Conservation (phyloP, 2,329 filamentous ascomycete species). For the Xylariaceae sp. region DNA sequence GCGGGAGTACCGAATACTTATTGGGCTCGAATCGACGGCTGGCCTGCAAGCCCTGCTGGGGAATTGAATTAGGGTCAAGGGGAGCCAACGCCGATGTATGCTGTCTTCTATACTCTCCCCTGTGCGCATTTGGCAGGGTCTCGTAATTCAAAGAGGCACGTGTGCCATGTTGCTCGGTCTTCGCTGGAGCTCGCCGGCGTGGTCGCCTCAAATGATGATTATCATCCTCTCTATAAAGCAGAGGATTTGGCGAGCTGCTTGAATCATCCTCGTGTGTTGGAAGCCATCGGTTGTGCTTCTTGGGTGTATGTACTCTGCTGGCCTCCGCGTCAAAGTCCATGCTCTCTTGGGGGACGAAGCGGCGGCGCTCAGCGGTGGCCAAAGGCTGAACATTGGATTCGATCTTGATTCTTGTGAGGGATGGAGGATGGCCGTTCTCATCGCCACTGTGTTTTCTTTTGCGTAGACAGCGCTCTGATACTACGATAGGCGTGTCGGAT, state of each 20-base stretch:
- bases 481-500: slow-evolving; percentile 43
- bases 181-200: no score
- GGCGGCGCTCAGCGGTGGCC: slow-evolving; percentile 16
- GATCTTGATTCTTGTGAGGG: slow-evolving; percentile 31
- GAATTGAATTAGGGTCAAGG: slow-evolving; percentile 2
- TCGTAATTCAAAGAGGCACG: no score
- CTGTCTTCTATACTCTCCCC: no score
- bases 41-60: not conserved
- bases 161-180: no score
- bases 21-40: not conserved
- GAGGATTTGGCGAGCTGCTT: not conserved
- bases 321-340: slow-evolving; percentile 51
- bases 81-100: slow-evolving; percentile 5
- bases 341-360: slow-evolving; percentile 43
- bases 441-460: slow-evolving; percentile 35
- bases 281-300: slow-evolving; percentile 20
- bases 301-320: slow-evolving; percentile 34
- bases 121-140: no score
- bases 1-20: no score
- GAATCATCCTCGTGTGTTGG: not conserved
- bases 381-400: slow-evolving; percentile 30
- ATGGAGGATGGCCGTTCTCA: slow-evolving; percentile 14
- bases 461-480: slow-evolving; percentile 41
- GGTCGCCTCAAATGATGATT: no score
- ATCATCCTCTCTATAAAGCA: no score